Base-by-base conservation (phyloP, 2,329 filamentous ascomycete species). In the Talaromyces amestolkiae region DNA sequence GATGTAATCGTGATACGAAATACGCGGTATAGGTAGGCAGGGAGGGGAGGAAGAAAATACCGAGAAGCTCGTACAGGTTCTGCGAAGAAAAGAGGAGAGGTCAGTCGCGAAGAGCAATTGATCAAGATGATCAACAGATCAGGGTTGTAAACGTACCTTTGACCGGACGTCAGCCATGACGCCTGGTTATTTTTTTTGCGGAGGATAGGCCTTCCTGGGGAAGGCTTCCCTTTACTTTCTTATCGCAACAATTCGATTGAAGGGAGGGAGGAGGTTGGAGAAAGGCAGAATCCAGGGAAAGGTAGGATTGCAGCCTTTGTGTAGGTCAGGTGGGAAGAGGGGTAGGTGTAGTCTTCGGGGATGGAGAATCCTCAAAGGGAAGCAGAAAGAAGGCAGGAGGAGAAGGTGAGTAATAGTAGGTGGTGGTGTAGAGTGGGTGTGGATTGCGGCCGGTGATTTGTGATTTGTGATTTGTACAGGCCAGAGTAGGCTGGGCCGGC, bases 1-100 rank as follows among this genome's bases (percentile, higher is more conserved):
- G 68, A 67, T 73, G 71, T 70, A 70, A 70, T 70, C 62, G 69
- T 70, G 67, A 72, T 72, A 68, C 65, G 61, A 59, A 66, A 68
- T 67, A 66, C 60, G 64, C 60, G 61, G 68, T 65, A 65, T 68
- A 68, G 54, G 63, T 63, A 67, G 43, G 71, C 68, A 59, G 58
- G 60, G 33, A 68, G 66, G 68, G 68, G 65, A 71, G 71, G 71
- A 69, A 69, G 70, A 71, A 72, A 72, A 72, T 96, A 98, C 95
- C 94, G 87, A 99, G 92, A 85, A 96, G 90, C 87, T 95, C 94
- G 87, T 91, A 98, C 78, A 91, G 89, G 87, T 99, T 99, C 95
- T 98, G 76, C 37, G 33, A 41, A 47, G n/a, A 65, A 68, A 63
- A 58, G 68, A 67, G 72, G 84, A 72, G 85, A 81, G 72, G 65